Percentiles rank a stretch among this genome's conserved stretches.
Evolutionary conservation across 768 basidiomycete species (phyloP).

Genomic region (Russula griseocarnosa): DNA sequence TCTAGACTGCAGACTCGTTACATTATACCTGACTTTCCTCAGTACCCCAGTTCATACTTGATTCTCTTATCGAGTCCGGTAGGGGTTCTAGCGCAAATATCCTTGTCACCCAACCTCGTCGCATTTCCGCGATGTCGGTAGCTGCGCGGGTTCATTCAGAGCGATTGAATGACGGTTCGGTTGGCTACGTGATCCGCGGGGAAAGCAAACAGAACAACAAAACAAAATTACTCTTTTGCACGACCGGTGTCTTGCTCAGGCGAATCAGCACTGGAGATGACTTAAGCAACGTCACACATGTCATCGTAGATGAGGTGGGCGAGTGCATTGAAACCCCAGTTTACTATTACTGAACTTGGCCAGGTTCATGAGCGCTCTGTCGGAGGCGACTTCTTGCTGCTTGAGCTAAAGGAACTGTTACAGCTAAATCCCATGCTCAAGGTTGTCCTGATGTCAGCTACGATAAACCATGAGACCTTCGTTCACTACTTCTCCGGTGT

Average conservation of each 20-base stretch:
- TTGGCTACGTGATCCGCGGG: constrained; percentile 88
- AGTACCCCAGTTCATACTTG: constrained; percentile 90
- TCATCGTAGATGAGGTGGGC: constrained; percentile 85
- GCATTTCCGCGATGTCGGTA: constrained; percentile 85
- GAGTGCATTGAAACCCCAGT: not conserved
- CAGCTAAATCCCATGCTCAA: constrained; percentile 61
- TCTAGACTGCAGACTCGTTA: not conserved
- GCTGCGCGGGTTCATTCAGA: constrained; percentile 84
- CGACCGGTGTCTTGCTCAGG: constrained; percentile 87
- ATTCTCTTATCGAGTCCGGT: constrained; percentile 63
- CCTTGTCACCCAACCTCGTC: constrained; percentile 83
- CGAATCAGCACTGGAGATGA: constrained; percentile 71
- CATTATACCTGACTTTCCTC: constrained; percentile 1
- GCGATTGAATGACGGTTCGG: constrained; percentile 66
- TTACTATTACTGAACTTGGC: constrained; percentile 3
- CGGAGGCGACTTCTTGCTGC: constrained; percentile 83
- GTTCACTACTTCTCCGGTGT: constrained; percentile 77
- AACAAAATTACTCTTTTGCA: constrained; percentile 84
- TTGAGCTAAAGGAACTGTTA: constrained; percentile 77
- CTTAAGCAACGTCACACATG: constrained; percentile 68
- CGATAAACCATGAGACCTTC: constrained; percentile 88
- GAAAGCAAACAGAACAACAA: constrained; percentile 63
- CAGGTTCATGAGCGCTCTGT: constrained; percentile 91
- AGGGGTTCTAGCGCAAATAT: constrained; percentile 68
- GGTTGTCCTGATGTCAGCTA: constrained; percentile 89